Evolutionary conservation across 108 stramenopile species (phyloP), one percentile per base, ranked within the genome.

Genomic region (Skeletonema potamos): DNA sequence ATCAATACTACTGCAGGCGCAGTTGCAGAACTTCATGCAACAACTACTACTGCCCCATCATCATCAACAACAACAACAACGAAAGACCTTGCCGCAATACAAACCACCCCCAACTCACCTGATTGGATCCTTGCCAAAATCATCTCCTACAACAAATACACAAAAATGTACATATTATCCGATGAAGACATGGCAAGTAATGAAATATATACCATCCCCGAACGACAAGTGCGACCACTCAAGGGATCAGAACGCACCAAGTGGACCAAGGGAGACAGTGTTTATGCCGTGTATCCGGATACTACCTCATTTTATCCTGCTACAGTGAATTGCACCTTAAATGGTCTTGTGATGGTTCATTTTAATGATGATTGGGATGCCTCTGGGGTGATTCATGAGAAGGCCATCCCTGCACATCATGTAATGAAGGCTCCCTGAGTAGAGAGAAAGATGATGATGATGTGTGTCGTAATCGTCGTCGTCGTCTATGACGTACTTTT

Each of bases 111-210:
- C 18, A 82, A 85, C 9, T 64, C 77, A 4, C 64, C 83, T 0
- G 93, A 94, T 54, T 94, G 93, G 93, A 92, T 94, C 70, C 73
- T 94, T n/a, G 90, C 90, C 41, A 92, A 91, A 70, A 88, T 94
- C 12, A 73, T 91, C 36, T 68, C 83, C 3, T 71, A 81, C 51
- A 90, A 94, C 79, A 76, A 87, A 39, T 27, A 68, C 12, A 88
- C 89, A 20, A 85, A 77, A 64, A 83, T 86, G 72, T 94, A 89
- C 72, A 79, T 68, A 41, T 39, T 94, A 29, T 69, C 85, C 18
- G 93, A 94, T 64, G 93, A 94, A 74, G 93, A 94, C 73, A 59
- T 80, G n/a, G 83, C 88, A 51, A 86, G 85, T 62, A 87, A 90
- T 71, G 88, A 94, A 64, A 77, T 87, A 5, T 94, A 92, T 55